phyloP scores from a whole-genome alignment of 1,139 yeast species.

The Kazachstania sp. region DNA sequence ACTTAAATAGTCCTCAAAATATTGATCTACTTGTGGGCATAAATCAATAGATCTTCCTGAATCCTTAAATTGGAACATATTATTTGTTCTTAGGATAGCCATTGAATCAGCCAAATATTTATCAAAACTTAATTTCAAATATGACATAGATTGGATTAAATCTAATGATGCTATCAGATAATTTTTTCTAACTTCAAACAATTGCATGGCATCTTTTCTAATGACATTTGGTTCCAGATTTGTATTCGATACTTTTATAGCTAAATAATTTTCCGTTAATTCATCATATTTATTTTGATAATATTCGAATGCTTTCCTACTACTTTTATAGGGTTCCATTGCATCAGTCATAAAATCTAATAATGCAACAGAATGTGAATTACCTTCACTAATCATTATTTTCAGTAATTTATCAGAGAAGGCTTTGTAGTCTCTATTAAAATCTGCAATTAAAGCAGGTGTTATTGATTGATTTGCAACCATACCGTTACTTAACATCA shows the following conservation, averaged over 20 bases:
- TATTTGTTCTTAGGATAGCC: slow-evolving; percentile 16
- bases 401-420: slow-evolving; percentile 17
- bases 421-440: slow-evolving; percentile 46
- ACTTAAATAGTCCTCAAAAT: slow-evolving; percentile 29
- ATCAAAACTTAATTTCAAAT: slow-evolving; percentile 50
- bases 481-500: slow-evolving; percentile 60
- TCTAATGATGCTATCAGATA: slow-evolving; percentile 66
- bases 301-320: slow-evolving; percentile 49
- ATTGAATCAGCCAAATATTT: slow-evolving; percentile 43
- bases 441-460: slow-evolving; percentile 48
- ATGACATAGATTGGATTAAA: slow-evolving; percentile 47
- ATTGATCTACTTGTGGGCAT: slow-evolving; percentile 23
- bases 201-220: slow-evolving; percentile 55
- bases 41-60: slow-evolving; percentile 14
- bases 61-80: slow-evolving; percentile 20
- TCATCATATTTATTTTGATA: slow-evolving; percentile 65
- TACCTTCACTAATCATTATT: slow-evolving; percentile 20
- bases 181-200: slow-evolving; percentile 43
- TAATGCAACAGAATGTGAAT: slow-evolving; percentile 18
- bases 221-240: slow-evolving; percentile 42
- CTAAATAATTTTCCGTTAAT: slow-evolving; percentile 46
- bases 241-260: slow-evolving; percentile 40
- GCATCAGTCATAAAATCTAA: slow-evolving; percentile 33
- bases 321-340: slow-evolving; percentile 45
- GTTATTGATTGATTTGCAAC: slow-evolving; percentile 66